Evolutionary conservation across 2,329 filamentous ascomycete genomes (phyloP).

Genomic region (Aspergillus neoniger): DNA sequence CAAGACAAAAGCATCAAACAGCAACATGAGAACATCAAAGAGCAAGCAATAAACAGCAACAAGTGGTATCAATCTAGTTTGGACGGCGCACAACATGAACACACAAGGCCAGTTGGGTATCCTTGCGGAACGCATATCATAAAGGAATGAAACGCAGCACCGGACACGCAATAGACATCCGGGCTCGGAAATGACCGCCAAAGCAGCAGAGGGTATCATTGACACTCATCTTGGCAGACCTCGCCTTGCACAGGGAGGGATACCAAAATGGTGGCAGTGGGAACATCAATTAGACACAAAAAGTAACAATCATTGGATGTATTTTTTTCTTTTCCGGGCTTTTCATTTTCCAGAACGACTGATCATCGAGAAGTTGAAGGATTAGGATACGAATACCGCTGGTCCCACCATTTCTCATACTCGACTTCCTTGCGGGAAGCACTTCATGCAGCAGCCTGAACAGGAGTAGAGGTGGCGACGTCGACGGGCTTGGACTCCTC

Average conservation of each 20-base stretch:
- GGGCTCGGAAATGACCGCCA: slow-evolving; percentile 30
- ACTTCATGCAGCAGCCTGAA: slow-evolving; percentile 48
- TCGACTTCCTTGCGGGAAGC: slow-evolving; percentile 35
- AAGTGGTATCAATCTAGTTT: slow-evolving; percentile 43
- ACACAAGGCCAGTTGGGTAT: slow-evolving; percentile 26
- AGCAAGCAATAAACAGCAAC: slow-evolving; percentile 36
- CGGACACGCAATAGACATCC: slow-evolving; percentile 21
- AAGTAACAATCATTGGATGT: background rate
- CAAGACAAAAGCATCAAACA: slow-evolving; percentile 34
- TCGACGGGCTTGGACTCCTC: slow-evolving; percentile 39
- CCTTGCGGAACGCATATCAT: slow-evolving; percentile 38
- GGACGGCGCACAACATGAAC: slow-evolving; percentile 31
- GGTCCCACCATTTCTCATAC: slow-evolving; percentile 47
- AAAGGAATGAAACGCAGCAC: slow-evolving; percentile 35
- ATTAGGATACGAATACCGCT: slow-evolving; percentile 32
- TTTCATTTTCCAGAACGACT: slow-evolving; percentile 16
- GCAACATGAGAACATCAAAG: slow-evolving; percentile 23
- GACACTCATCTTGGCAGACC: slow-evolving; percentile 23
- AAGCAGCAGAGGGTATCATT: slow-evolving; percentile 36
- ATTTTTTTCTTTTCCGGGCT: slow-evolving; percentile 14
- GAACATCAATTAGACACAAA: slow-evolving; percentile 17
- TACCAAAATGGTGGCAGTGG: slow-evolving; percentile 29
- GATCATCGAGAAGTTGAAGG: slow-evolving; percentile 26
- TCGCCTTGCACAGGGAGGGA: slow-evolving; percentile 14
- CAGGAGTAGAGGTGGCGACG: slow-evolving; percentile 37